Base-by-base conservation (phyloP, 2,329 filamentous ascomycete species). In the Fusarium duplospermum region DNA sequence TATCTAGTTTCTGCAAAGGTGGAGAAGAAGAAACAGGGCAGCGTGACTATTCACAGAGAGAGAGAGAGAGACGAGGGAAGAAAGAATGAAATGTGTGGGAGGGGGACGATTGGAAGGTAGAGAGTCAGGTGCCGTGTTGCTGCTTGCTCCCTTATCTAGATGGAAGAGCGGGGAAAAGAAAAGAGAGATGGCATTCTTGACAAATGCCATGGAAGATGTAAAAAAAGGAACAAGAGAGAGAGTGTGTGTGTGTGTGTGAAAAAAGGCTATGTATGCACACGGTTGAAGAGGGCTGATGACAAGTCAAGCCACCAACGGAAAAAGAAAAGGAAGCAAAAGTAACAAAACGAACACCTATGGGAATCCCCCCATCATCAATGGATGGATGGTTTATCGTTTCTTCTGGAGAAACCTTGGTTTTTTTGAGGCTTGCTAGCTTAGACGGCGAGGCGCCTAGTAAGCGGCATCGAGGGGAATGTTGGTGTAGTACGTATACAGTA, bases 381-480 rank as follows among this genome's bases (percentile, higher is more conserved):
- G 7, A 29, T 29, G 27, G 27, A 29, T 29, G 11, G 20, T 10
- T 42, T 42, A 22, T 45, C 40, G 13, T 22, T 42, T 50, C 45
- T 69, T 50, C 18, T 58, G 14, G 18, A 47, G 22, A 45, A n/a
- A n/a, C 27, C 42, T 35, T 20, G 62, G 59, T 27, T 27, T 45
- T 33, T 24, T 36, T 35, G 60, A 71, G 71, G 71, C 71, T 74
- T 74, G 71, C 71, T 73, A 73, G 71, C 57, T 54, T 54, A 40
- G 67, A 54, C 61, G 18, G 40, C 14, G 38, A 69, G 60, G 70
- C 50, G 68, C 24, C 18, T 58, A 52, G 57, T 66, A 69, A 69
- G 68, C 63, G 45, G 62, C 45, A 63, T 64, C 45, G 24, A 74
- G 47, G 64, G 50, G 71, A 74, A 74, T 74, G 72, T 66, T 58